Evolutionary conservation across 2,329 filamentous ascomycete genomes (phyloP).

Genomic region (Calcarisporium arbuscula): DNA sequence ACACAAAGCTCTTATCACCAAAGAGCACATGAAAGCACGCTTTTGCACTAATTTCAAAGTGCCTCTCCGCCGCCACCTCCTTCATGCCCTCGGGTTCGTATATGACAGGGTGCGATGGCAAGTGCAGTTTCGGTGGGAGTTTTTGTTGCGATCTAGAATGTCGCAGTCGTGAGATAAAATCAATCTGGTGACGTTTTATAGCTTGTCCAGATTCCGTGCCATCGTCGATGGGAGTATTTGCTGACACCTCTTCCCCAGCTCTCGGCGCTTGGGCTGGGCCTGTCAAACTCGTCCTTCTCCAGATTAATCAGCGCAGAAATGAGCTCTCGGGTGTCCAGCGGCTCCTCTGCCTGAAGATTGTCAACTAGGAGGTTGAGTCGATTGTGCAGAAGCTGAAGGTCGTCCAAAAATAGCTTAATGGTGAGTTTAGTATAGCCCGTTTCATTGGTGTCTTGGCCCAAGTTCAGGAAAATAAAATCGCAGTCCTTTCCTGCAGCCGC

Average conservation of each 20-base stretch:
- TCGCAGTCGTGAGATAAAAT: conserved; percentile 29
- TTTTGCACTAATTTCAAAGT: conserved; percentile 89
- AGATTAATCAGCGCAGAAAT: conserved; percentile 69
- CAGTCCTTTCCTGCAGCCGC: conserved; percentile 84
- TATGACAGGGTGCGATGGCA: conserved; percentile 73
- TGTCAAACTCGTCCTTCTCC: conserved; percentile 56
- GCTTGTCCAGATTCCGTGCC: conserved; percentile 38
- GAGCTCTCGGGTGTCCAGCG: conserved; percentile 61
- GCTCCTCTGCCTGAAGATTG: conserved; percentile 67
- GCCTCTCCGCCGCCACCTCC: conserved; percentile 65
- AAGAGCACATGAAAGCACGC: conserved; percentile 94
- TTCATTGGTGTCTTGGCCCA: conserved; percentile 54
- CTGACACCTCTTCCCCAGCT: conserved; percentile 85
- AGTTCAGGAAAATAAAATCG: conserved; percentile 85
- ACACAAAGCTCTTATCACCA: conserved; percentile 91
- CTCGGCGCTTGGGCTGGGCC: conserved; percentile 65
- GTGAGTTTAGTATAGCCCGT: conserved; percentile 68
- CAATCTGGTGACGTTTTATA: conserved; percentile 21
- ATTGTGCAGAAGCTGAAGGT: conserved; percentile 72
- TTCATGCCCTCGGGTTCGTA: conserved; percentile 82
- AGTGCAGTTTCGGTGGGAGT: conserved; percentile 63
- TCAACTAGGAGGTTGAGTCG: conserved; percentile 82
- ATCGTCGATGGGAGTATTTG: conserved; percentile 51
- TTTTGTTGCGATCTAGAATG: conserved; percentile 27
- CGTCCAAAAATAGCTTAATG: conserved; percentile 89